Evolutionary conservation across 1,284 basidiomycete genomes (phyloP), one percentile per base, ranked within the genome.

Genomic region (Cryptococcus floricola): DNA sequence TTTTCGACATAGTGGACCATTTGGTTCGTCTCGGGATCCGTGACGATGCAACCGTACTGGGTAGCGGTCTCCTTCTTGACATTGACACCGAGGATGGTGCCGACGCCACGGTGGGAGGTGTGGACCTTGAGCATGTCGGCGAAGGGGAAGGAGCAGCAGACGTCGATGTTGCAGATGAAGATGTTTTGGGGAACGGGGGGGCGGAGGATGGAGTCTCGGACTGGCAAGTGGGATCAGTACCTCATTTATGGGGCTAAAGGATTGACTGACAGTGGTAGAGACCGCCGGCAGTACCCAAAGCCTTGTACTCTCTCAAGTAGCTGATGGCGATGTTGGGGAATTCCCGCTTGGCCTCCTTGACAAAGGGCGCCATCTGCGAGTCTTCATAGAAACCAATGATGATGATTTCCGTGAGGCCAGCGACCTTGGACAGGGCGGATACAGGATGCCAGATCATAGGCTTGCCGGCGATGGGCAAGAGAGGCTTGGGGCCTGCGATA

Each of bases 341-440:
- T 68, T 81, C 80, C 48, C 77, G 71, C 62, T 74, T 74, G 6
- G 74, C 74, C 52, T 79, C 77, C 59, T 77, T 78, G 67, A 81
- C 64, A 65, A 81, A 81, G 6, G 71, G 70, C 23, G 68, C 69
- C 67, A 81, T 75, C 43, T 80, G 70, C 4, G 71, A 64, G 62
- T 81, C 80, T 53, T 80, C 79, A 69, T 80, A 81, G 66, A 81
- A 81, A 2, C 80, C 80, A 56, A 81, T 78, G 55, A 81, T 75
- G 64, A 80, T 65, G 38, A 81, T 71, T 52, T 81, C 80, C 31
- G 69, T 75, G 23, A 81, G 68, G 3, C 77, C 78, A 7, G 74
- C 70, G 12, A 81, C 75, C 53, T 77, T 72, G 19, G 78, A 77
- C 28, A 80, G 75, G 13, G 80, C 79, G 25, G 76, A 69, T 39